Evolutionary conservation across 352 stramenopile species (phyloP).

Genomic region (Phytophthora kernoviae): DNA sequence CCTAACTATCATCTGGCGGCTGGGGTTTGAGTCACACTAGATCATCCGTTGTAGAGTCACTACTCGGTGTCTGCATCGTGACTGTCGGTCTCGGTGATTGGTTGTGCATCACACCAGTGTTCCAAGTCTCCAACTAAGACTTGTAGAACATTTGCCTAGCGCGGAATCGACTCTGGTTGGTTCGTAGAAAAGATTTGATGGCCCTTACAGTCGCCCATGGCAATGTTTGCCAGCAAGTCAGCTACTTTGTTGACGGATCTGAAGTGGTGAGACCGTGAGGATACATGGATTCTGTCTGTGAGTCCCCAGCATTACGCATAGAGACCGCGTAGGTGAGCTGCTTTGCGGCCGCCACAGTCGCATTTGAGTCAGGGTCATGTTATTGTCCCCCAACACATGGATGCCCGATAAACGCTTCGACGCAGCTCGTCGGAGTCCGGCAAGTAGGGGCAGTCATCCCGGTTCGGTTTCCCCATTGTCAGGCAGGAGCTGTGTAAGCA

Average conservation of each 20-base stretch:
- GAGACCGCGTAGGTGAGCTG: no score
- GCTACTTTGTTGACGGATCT: no score
- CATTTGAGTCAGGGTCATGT: no score
- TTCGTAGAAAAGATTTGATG: neutral
- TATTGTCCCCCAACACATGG: no score
- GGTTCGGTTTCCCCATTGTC: neutral
- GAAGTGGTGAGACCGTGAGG: no score
- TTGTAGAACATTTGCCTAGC: neutral
- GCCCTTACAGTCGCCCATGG: neutral
- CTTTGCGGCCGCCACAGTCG: no score
- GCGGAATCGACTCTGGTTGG: neutral
- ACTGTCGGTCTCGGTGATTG: neutral
- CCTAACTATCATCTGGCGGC: neutral
- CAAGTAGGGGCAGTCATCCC: no score
- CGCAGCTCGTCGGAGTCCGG: no score
- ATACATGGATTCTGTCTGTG: no score
- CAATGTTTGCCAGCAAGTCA: no score
- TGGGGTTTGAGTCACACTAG: neutral
- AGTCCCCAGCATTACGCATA: no score
- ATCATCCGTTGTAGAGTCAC: neutral
- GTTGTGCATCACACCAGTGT: neutral
- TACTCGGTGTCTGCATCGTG: neutral
- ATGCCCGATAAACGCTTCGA: no score
- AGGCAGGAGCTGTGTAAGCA: neutral
- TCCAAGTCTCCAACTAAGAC: neutral